Conservation (phyloP, 495 filamentous ascomycete genomes). For the Penicillium canariense region DNA sequence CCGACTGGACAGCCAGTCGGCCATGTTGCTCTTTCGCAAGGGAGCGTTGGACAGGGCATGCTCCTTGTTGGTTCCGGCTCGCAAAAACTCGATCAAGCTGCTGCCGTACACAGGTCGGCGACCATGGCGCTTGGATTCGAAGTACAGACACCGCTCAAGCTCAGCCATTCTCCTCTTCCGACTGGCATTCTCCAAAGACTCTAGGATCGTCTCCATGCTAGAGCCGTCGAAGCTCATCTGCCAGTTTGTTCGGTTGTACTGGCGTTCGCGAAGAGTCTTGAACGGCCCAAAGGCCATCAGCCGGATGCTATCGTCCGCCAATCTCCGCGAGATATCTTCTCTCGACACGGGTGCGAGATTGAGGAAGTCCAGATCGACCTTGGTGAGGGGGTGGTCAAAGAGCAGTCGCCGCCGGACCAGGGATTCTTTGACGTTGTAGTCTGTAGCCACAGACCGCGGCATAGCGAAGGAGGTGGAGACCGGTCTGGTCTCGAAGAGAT, state of each 20-base stretch:
- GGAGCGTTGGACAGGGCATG: conserved; percentile 40
- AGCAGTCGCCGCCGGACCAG: conserved; percentile 67
- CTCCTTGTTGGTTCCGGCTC: conserved; percentile 54
- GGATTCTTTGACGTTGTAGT: conserved; percentile 73
- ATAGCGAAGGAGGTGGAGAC: conserved; percentile 97
- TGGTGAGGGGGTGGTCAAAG: conserved; percentile 60
- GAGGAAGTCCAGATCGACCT: conserved; percentile 71
- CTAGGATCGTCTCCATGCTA: conserved; percentile 66
- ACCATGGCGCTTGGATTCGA: conserved; percentile 78
- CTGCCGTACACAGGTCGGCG: conserved; percentile 78
- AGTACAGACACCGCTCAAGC: conserved; percentile 73
- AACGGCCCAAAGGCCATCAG: conserved; percentile 63
- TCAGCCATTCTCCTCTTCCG: conserved; percentile 73
- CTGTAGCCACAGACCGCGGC: conserved; percentile 74
- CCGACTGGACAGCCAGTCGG: conserved; percentile 71
- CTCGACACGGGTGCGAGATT: conserved; percentile 75
- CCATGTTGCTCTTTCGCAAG: conserved; percentile 42
- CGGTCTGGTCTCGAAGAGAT: conserved; percentile 96
- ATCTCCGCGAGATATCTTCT: conserved; percentile 60
- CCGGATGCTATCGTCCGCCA: conserved; percentile 59
- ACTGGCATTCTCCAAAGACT: conserved; percentile 68
- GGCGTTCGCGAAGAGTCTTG: conserved; percentile 59
- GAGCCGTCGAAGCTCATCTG: conserved; percentile 58
- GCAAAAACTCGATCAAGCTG: conserved; percentile 68
- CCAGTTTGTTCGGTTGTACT: conserved; percentile 60